Base-by-base conservation (phyloP, 176 grass and related monocot species). In the Bonia amplexicaulis region DNA sequence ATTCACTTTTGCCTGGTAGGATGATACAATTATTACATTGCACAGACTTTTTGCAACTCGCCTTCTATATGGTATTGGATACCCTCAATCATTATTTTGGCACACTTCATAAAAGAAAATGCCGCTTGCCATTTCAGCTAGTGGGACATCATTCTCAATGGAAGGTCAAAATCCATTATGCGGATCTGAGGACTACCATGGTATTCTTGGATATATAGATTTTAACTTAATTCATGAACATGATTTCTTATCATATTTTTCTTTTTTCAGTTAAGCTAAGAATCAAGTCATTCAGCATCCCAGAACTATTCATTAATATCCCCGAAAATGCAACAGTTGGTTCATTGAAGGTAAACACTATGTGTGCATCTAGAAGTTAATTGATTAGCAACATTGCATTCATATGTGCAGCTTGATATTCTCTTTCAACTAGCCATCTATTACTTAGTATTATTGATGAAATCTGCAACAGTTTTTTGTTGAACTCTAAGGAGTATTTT, bases 241-340 rank as follows among this genome's bases (percentile, higher is more conserved):
- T 19, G 23, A 70, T 78, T 19, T 53, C 79, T 89, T 59, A 37
- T 45, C 71, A 15, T 74, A 69, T 79, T 48, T 40, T 37, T 87
- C 41, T 87, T 19, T 80, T 87, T 89, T 55, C 92, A 97, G 94
- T 94, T 77, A 97, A 93, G 81, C 62, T 97, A 66, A 86, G 80
- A 70, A 97, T 97, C 83, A 92, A 94, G 77, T 92, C 94, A 35
- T 91, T 97, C 76, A 92, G 78, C 66, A 80, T 97, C 39, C 94
- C 94, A 46, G 94, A 97, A 86, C 74, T 94, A 67, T 84, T 90
- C 72, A 89, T 97, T 85, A 87, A 94, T 58, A 81, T 97, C 63
- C 92, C 92, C 81, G 88, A 97, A 89, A 92, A 91, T 85, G 83
- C 92, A 84, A 92, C 94, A n/a, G 66, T 97, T 83, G 92, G 85